These are phyloP conservation scores for Stromatinia cepivora DNA, from an alignment of 2,329 filamentous ascomycete genomes.

Conservation along the genomic window DNA sequence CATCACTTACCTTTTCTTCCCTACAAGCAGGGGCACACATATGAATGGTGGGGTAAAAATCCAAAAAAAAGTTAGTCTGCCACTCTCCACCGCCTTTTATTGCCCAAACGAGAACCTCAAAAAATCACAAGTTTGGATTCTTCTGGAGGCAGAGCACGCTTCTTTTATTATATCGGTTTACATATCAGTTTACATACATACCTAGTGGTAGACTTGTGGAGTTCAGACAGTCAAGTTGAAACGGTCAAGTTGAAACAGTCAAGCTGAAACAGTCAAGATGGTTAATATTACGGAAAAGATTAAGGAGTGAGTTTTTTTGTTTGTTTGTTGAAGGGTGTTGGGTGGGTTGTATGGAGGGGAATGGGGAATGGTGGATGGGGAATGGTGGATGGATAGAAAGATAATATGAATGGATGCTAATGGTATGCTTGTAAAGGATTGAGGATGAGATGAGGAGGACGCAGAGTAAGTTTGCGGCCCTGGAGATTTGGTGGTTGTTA, in stretches of 20 bases:
- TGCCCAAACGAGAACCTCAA: slow-evolving; percentile 3
- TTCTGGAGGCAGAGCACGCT: neutral
- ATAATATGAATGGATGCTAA: slow-evolving; percentile 4
- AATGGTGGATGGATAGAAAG: slow-evolving; percentile 19
- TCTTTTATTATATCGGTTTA: neutral
- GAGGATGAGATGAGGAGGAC: slow-evolving; percentile 99
- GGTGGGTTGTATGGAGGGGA: neutral
- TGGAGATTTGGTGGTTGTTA: neutral
- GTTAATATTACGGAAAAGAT: slow-evolving; percentile 99
- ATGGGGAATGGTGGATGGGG: slow-evolving; percentile 21
- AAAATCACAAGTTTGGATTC: slow-evolving; percentile 14
- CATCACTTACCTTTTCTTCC: too few relatives aligned
- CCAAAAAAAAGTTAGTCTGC: neutral
- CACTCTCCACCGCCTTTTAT: neutral
- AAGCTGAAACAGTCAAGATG: slow-evolving; percentile 58
- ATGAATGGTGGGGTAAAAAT: too few relatives aligned
- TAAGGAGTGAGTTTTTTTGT: slow-evolving; percentile 74
- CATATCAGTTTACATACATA: too few relatives aligned
- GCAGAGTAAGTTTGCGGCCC: slow-evolving; percentile 68
- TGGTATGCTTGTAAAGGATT: slow-evolving; percentile 64
- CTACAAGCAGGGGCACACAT: too few relatives aligned
- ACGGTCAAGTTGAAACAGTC: too few relatives aligned
- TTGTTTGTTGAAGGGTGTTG: neutral
- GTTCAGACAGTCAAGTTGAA: slow-evolving; percentile 3
- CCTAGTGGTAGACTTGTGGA: neutral